Conservation (phyloP, 164 flowering plant genomes). For the Stephania yunnanensis region DNA sequence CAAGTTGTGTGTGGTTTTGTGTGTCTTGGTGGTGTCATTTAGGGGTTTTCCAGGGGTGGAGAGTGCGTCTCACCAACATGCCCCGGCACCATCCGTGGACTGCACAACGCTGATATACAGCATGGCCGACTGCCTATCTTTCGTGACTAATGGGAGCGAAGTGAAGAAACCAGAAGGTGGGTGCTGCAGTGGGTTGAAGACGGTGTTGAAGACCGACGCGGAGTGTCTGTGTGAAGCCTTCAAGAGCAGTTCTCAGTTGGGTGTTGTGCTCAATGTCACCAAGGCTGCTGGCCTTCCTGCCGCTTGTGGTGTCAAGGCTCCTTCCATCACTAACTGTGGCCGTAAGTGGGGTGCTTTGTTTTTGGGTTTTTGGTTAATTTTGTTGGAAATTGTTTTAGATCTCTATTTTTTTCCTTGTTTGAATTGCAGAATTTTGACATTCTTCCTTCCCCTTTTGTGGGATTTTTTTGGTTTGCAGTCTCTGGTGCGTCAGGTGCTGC, state of each 20-base stretch:
- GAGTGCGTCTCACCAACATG: background rate
- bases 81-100: constrained; percentile 9
- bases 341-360: background rate
- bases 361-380: background rate
- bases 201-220: constrained; percentile 8
- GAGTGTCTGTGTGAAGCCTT: constrained; percentile 8
- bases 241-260: constrained; percentile 2
- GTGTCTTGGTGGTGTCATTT: background rate
- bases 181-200: constrained; percentile 11
- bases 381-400: background rate
- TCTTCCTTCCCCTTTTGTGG: background rate
- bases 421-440: background rate
- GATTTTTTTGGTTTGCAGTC: constrained; percentile 7
- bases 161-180: constrained; percentile 9
- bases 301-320: constrained; percentile 9
- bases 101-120: background rate
- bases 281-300: constrained; percentile 8
- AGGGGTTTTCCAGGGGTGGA: background rate
- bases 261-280: background rate
- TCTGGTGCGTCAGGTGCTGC: constrained; percentile 7
- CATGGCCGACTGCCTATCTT: constrained; percentile 9
- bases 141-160: constrained; percentile 7
- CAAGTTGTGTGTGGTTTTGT: background rate
- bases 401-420: too few species aligned
- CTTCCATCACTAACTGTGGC: constrained; percentile 5